phyloP scores from a whole-genome alignment of 2,329 filamentous ascomycete species.

The Colletotrichum sp. region DNA sequence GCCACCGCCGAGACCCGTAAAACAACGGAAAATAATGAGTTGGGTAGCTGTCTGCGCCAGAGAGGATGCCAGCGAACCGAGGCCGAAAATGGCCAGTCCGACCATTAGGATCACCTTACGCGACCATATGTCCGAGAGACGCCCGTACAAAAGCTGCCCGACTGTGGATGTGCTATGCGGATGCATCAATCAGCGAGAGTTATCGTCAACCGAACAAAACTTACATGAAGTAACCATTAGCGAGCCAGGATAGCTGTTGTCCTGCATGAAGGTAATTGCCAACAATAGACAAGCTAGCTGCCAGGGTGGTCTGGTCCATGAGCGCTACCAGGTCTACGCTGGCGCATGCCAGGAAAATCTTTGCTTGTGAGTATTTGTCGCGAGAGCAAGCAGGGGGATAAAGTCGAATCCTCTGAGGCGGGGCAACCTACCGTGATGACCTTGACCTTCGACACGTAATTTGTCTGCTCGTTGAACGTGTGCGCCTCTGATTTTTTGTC shows the following conservation, averaged over 20 bases:
- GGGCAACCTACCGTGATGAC: conserved; percentile 51
- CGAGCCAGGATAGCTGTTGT: conserved; percentile 59
- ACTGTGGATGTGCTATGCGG: conserved; percentile 46
- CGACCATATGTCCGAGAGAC: conserved; percentile 52
- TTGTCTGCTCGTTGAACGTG: conserved; percentile 60
- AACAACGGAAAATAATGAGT: conserved; percentile 44
- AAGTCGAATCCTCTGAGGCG: neutral
- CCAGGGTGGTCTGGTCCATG: conserved; percentile 64
- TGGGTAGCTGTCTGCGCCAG: conserved; percentile 44
- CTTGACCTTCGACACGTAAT: conserved; percentile 55
- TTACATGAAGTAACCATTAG: conserved; percentile 60
- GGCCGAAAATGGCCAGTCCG: conserved; percentile 46
- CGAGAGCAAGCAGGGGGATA: neutral
- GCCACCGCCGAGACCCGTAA: conserved; percentile 48
- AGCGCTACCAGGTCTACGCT: conserved; percentile 60
- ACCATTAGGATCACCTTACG: conserved; percentile 44
- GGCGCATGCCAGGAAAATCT: conserved; percentile 64
- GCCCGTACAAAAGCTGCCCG: conserved; percentile 50
- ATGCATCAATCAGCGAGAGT: neutral
- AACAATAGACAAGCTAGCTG: conserved; percentile 59
- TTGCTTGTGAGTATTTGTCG: neutral
- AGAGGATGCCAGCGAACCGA: conserved; percentile 48
- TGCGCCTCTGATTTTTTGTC: conserved; percentile 23
- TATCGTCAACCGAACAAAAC: conserved; percentile 18
- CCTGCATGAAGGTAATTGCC: conserved; percentile 53